Evolutionary conservation across 345 rosid genomes (phyloP).

Genomic region (Populus alba): DNA sequence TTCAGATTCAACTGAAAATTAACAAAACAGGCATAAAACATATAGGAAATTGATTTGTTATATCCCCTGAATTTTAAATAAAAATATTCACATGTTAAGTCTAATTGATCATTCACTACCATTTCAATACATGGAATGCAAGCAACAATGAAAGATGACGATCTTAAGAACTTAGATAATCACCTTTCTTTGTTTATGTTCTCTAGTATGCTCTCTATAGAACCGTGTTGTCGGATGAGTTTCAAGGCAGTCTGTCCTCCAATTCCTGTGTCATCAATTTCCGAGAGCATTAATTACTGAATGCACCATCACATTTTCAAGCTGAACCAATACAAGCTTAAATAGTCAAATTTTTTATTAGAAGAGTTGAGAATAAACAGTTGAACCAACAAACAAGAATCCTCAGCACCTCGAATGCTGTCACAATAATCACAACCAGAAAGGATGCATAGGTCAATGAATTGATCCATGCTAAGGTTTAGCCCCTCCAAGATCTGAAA

Average conservation of each 20-base stretch:
- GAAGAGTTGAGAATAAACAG: neutral
- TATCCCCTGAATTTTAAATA: neutral
- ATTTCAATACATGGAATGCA: neutral
- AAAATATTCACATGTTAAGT: neutral
- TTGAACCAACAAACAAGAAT: neutral
- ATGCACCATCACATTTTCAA: neutral
- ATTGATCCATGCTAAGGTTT: constrained; percentile 88
- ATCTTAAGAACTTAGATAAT: neutral
- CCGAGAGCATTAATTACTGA: neutral
- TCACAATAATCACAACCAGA: constrained; percentile 99
- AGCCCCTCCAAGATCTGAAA: constrained; percentile 81
- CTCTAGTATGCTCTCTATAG: constrained; percentile 74
- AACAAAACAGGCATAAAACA: neutral
- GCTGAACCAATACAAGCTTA: constrained; percentile 4
- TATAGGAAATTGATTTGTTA: neutral
- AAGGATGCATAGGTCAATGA: constrained; percentile 89
- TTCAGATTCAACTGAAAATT: neutral
- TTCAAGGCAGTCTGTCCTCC: constrained; percentile 90
- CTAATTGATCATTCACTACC: neutral
- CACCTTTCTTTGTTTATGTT: constrained; percentile 87
- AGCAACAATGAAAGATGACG: neutral
- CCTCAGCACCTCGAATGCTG: constrained; percentile 67
- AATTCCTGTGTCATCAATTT: constrained; percentile 52
- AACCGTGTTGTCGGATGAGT: constrained; percentile 91
- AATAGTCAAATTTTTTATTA: neutral